Base-by-base conservation (phyloP, 495 filamentous ascomycete genomes). In the Lasiosphaeria hispida region DNA sequence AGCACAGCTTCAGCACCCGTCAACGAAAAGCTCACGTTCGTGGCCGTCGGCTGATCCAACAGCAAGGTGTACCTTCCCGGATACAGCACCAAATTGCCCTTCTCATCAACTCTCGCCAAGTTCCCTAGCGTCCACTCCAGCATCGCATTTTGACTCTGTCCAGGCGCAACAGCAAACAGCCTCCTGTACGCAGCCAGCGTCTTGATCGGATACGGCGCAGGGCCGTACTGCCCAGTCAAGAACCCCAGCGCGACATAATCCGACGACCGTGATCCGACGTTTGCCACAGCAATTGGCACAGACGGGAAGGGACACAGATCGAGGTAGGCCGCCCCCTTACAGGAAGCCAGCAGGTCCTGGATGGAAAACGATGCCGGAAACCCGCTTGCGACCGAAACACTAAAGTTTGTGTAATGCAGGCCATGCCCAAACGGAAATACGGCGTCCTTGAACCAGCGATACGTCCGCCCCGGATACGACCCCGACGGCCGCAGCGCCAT, bases 171-270 rank as follows among this genome's bases (percentile, higher is more conserved):
- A 0, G 57, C 67, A 5, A 70, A 69, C 7, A 87, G 57, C 13
- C 87, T 76, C 11, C 76, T 73, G 55, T 86, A 90, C 0, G 81
- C 77, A 4, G 83, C 83, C 0, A 89, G 75, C 64, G 78, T 79
- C 68, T 89, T 89, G 57, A 81, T 81, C 7, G 87, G 85, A 52
- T 82, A 74, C 4, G 86, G 87, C 49, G 64, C 59, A 0, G 85
- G 86, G 0, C 87, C 87, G 41, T 73, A 72, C 4, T 75, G 75
- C 2, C 78, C 82, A 17, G 80, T 72, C 13, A 80, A 59, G 65
- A 86, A 90, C 0, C 69, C 71, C 45, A 90, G 74, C 7, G 76
- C 79, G 0, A 84, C 81, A 57, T 83, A 90, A 64, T 86, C 84
- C 0, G 85, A 87, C 4, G 68, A 58, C 0, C 64, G 63, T 1